A percentile compares a stretch with the other conserved stretches of the same genome.
Conservation (phyloP, 805 yeast species). For the Hanseniaspora lindneri region DNA sequence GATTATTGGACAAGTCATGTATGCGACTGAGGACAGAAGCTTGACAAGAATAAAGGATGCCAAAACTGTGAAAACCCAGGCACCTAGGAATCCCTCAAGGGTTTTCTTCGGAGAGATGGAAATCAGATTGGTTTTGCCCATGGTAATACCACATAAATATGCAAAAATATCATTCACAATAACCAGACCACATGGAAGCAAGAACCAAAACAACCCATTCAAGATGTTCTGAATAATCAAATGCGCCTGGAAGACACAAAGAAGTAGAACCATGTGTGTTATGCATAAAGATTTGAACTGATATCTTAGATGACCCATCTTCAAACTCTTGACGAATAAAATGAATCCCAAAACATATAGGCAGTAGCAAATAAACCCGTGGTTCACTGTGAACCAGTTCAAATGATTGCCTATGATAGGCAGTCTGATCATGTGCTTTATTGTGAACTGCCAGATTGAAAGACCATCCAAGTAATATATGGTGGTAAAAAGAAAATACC, state of each 20-base stretch:
- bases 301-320: slow-evolving; percentile 78
- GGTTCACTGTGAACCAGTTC: slow-evolving; percentile 57
- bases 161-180: slow-evolving; percentile 94
- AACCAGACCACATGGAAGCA: slow-evolving; percentile 82
- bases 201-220: slow-evolving; percentile 87
- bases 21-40: slow-evolving; percentile 51
- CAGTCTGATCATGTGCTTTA: slow-evolving; percentile 33
- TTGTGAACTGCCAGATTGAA: slow-evolving; percentile 58
- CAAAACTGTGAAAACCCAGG: slow-evolving; percentile 85
- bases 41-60: slow-evolving; percentile 58
- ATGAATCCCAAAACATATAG: slow-evolving; percentile 80
- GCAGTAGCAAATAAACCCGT: slow-evolving; percentile 71
- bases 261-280: slow-evolving; percentile 82
- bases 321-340: slow-evolving; percentile 75
- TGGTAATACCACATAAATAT: slow-evolving; percentile 90
- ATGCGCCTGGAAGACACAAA: slow-evolving; percentile 90
- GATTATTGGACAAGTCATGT: slow-evolving; percentile 78
- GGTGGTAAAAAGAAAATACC: slow-evolving; percentile 85
- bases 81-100: slow-evolving; percentile 93
- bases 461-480: slow-evolving; percentile 84
- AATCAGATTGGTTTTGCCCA: slow-evolving; percentile 84
- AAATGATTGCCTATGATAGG: slow-evolving; percentile 25
- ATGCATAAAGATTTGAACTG: slow-evolving; percentile 90
- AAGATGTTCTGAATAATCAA: slow-evolving; percentile 79
- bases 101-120: slow-evolving; percentile 95